Evolutionary conservation across 495 filamentous ascomycete species (phyloP).

Genomic region (Penicillium longicatenatum): DNA sequence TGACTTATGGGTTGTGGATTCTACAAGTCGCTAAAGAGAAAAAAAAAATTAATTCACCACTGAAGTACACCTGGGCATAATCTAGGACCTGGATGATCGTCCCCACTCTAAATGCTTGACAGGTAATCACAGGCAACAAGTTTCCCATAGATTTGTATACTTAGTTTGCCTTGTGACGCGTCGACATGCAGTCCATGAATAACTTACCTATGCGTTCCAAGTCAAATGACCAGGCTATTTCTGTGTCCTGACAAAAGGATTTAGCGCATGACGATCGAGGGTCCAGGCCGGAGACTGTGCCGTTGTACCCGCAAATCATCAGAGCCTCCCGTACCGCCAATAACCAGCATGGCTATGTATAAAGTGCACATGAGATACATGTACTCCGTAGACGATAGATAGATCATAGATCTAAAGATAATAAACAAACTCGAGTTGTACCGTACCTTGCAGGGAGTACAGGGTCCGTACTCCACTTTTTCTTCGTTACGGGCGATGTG

Average conservation of each 20-base stretch:
- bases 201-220: background rate
- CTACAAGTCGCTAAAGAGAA: background rate
- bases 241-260: background rate
- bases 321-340: background rate
- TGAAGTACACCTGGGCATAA: too few relatives aligned
- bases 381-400: too few relatives aligned
- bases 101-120: too few relatives aligned
- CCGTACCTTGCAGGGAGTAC: constrained; percentile 7
- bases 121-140: too few relatives aligned
- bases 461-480: constrained; percentile 18
- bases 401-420: too few relatives aligned
- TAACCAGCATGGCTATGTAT: background rate
- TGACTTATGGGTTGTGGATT: background rate
- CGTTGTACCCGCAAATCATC: constrained; percentile 1
- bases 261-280: constrained; percentile 23
- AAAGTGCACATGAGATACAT: too few relatives aligned
- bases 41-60: too few relatives aligned
- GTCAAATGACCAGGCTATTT: background rate
- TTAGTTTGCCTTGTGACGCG: too few relatives aligned
- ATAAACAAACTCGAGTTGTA: background rate
- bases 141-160: too few relatives aligned
- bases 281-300: constrained; percentile 7
- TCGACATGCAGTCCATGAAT: background rate
- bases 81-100: too few relatives aligned
- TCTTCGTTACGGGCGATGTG: constrained; percentile 17